A percentile compares a stretch with the other conserved stretches of the same genome.
Evolutionary conservation across 192 early-diverging fungal genomes (phyloP).

Genomic region (Rhizophagus prolifer): DNA sequence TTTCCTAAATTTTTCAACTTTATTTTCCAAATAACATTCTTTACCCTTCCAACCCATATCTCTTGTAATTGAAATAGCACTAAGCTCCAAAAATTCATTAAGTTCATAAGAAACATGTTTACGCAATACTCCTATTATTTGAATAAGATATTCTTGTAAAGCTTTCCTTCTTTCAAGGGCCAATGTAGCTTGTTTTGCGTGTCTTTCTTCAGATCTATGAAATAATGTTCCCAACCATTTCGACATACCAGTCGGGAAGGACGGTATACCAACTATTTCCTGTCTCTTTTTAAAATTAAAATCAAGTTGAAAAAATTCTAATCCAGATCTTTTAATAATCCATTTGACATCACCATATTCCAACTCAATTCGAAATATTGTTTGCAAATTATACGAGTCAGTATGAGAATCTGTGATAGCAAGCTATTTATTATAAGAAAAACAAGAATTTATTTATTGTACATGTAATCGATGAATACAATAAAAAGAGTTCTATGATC

Average conservation of each 20-base stretch:
- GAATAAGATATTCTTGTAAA: slow-evolving; percentile 61
- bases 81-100: slow-evolving; percentile 76
- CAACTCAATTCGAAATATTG: slow-evolving; percentile 65
- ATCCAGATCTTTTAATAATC: slow-evolving; percentile 63
- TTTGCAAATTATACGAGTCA: slow-evolving; percentile 44
- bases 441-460: neutral
- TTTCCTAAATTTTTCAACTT: slow-evolving; percentile 54
- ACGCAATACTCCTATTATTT: slow-evolving; percentile 56
- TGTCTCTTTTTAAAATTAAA: slow-evolving; percentile 58
- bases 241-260: slow-evolving; percentile 30
- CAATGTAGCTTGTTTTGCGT: slow-evolving; percentile 34
- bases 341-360: slow-evolving; percentile 80
- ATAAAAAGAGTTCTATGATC: neutral
- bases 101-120: slow-evolving; percentile 66
- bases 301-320: slow-evolving; percentile 68
- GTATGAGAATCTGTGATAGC: slow-evolving; percentile 49
- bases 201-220: slow-evolving; percentile 32
- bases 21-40: slow-evolving; percentile 71
- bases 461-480: neutral
- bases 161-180: slow-evolving; percentile 53
- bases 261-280: slow-evolving; percentile 36
- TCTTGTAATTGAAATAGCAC: slow-evolving; percentile 68
- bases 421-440: slow-evolving; percentile 39
- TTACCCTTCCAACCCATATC: slow-evolving; percentile 87
- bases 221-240: slow-evolving; percentile 5